Conservation (phyloP, 116 monocot species). For the Cymodocea nodosa region DNA sequence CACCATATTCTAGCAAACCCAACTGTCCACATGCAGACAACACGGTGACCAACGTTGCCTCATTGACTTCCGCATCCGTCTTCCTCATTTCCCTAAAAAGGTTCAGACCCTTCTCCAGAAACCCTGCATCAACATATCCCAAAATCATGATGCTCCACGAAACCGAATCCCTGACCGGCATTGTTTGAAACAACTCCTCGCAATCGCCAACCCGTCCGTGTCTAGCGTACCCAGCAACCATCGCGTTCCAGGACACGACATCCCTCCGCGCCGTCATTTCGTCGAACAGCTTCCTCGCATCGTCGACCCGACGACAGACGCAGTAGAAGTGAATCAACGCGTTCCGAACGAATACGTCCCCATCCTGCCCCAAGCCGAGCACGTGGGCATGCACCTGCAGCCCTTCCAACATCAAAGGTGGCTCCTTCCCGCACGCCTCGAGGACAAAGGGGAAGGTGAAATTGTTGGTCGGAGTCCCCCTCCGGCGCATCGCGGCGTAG, state of each 20-base stretch:
- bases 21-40: constrained; percentile 61
- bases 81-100: constrained; percentile 48
- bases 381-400: constrained; percentile 46
- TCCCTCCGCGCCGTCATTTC: constrained; percentile 35
- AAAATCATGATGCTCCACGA: constrained; percentile 78
- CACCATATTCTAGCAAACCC: constrained; percentile 55
- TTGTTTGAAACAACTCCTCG: constrained; percentile 46
- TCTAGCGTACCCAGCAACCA: constrained; percentile 49
- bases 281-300: constrained; percentile 42
- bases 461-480: constrained; percentile 31
- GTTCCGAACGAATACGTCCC: constrained; percentile 47
- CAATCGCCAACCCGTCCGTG: constrained; percentile 20
- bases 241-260: constrained; percentile 62
- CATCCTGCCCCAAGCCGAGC: constrained; percentile 28
- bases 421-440: constrained; percentile 29
- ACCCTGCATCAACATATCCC: constrained; percentile 44
- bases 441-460: constrained; percentile 54
- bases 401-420: constrained; percentile 22
- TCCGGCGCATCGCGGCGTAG: constrained; percentile 33
- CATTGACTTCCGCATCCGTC: constrained; percentile 30
- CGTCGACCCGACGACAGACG: constrained; percentile 14
- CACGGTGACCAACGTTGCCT: constrained; percentile 52
- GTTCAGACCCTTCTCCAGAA: constrained; percentile 43
- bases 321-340: constrained; percentile 53
- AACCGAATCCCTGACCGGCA: constrained; percentile 56